Evolutionary conservation across 306 rosid species (phyloP), one percentile per base, ranked within the genome.

Genomic region (Rosa persica): DNA sequence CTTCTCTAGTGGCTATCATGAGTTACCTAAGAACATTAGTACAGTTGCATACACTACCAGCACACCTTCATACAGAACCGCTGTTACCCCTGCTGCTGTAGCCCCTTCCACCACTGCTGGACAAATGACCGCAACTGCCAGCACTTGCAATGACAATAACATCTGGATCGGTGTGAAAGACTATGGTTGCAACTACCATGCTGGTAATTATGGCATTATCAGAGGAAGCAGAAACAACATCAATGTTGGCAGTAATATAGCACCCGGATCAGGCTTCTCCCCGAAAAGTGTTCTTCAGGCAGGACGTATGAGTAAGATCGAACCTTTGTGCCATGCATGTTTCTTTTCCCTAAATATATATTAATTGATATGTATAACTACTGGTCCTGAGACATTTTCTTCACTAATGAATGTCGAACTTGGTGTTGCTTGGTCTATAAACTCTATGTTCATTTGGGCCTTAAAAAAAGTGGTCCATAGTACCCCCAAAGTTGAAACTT

Each of bases 201-300:
- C 54, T 23, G 57, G 67, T 52, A 74, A 76, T 75, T 60, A 22
- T 74, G 48, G 77, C 79, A 54, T 19, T 55, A 40, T 66, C 75
- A 39, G 73, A 61, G 77, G 67, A 74, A 80, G 83, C 60, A 79
- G 81, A 81, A 83, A 76, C 72, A 73, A 64, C 52, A 38, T 55
- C 16, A 71, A 51, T 83, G 79, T 81, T 68, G 68, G 78, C 51
- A 84, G 72, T 64, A 77, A 38, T 46, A 19, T 80, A 52, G 69
- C 90, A 43, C 78, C 72, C 1, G 86, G 89, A 75, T 77, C 86
- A 42, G 92, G 83, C 73, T 87, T 94, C 87, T 92, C 98, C 48
- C 96, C 96, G 2, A 88, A 62, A 78, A 94, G 96, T 67, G 96
- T 92, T 84, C 94, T 92, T 80, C 94, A 84, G 85, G 96, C 89